phyloP scores from a whole-genome alignment of 192 early-diverging fungal genomes.

The Coemansia sp. region DNA sequence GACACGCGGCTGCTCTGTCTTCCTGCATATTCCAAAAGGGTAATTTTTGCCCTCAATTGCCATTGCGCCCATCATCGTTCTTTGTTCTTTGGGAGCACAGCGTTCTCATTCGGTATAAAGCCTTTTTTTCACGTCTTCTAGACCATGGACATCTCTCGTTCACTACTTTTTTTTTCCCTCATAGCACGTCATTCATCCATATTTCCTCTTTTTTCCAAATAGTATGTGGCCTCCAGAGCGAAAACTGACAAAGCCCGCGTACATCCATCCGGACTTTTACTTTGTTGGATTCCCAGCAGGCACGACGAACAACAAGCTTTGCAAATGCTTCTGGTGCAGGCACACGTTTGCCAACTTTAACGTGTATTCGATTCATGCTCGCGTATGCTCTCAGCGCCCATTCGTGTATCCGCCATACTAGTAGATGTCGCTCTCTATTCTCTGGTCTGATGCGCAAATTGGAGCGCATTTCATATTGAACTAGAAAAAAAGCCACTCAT shows the following conservation, averaged over 20 bases:
- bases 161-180: no score
- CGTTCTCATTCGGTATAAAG: neutral
- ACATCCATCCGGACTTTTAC: constrained; percentile 23
- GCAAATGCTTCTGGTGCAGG: constrained; percentile 36
- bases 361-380: constrained; percentile 22
- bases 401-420: constrained; percentile 34
- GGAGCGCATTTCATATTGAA: no score
- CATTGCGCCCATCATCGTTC: neutral
- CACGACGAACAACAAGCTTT: constrained; percentile 10
- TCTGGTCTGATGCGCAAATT: no score
- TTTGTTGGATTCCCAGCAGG: constrained; percentile 17
- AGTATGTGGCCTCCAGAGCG: constrained; percentile 28
- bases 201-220: neutral
- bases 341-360: constrained; percentile 15
- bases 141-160: no score
- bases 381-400: constrained; percentile 22
- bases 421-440: no score
- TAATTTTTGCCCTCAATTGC: neutral
- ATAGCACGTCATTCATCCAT: no score
- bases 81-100: neutral
- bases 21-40: neutral
- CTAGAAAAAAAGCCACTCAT: no score
- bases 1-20: neutral
- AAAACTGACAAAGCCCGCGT: constrained; percentile 4
- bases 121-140: no score